A percentile compares a stretch with the other conserved stretches of the same genome.
Conservation (phyloP, 2,329 filamentous ascomycete species). For the Pseudopyrenochaeta lycopersici region DNA sequence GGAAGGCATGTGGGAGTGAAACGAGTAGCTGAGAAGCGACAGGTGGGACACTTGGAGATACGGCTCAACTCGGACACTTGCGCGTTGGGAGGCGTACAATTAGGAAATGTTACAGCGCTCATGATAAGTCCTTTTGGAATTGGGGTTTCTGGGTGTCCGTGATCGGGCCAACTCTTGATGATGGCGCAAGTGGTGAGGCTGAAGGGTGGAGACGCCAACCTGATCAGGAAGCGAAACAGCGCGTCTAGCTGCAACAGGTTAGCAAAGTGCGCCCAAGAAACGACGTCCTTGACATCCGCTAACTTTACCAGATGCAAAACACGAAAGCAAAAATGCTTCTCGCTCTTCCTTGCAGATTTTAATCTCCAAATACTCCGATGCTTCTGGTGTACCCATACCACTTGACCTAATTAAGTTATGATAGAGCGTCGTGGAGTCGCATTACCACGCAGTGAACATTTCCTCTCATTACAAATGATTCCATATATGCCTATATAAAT, state of each 20-base stretch:
- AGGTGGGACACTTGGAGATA: neutral
- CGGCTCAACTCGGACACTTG: neutral
- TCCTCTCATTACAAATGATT: neutral
- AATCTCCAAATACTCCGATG: neutral
- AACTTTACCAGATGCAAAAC: neutral
- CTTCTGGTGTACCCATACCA: neutral
- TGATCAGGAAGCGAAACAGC: conserved; percentile 25
- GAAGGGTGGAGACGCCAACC: conserved; percentile 2
- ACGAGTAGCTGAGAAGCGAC: neutral
- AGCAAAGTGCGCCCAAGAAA: neutral
- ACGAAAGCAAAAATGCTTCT: neutral
- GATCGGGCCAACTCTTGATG: neutral
- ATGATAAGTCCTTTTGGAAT: neutral
- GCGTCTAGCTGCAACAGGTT: conserved; percentile 15
- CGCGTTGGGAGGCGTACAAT: neutral
- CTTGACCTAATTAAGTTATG: conserved; percentile 11
- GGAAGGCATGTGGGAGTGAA: conserved; percentile 13
- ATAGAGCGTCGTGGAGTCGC: conserved; percentile 3
- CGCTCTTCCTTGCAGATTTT: neutral
- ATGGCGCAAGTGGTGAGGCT: neutral
- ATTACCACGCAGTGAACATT: neutral
- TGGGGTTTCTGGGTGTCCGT: neutral
- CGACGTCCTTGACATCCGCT: neutral
- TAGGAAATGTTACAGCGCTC: conserved; percentile 16
- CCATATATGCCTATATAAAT: neutral